phyloP scores from a whole-genome alignment of 768 basidiomycete genomes.

The Cantharellus cinnabarinus region DNA sequence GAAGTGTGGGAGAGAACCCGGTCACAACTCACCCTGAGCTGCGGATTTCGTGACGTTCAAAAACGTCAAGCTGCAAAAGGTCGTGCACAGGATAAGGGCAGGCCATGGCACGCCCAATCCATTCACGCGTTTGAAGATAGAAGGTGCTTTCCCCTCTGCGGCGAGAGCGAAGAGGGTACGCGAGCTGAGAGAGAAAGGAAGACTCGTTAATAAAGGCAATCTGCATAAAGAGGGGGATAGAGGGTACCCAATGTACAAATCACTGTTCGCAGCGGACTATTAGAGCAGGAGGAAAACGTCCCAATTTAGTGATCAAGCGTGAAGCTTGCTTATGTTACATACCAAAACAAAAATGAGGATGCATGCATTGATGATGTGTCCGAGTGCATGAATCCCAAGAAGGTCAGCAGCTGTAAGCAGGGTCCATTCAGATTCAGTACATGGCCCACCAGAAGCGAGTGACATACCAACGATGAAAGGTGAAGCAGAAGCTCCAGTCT shows the following conservation, averaged over 20 bases:
- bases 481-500: conserved; percentile 34
- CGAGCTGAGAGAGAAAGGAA: not conserved
- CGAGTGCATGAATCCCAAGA: conserved; percentile 36
- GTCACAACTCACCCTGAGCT: conserved; percentile 15
- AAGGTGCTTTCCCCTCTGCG: conserved; percentile 11
- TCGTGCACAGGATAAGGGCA: conserved; percentile 31
- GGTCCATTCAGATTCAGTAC: not conserved
- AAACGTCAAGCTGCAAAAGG: conserved; percentile 37
- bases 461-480: conserved; percentile 36
- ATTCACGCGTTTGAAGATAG: conserved; percentile 11
- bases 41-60: conserved; percentile 32
- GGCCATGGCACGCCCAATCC: conserved; percentile 15
- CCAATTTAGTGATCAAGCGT: no score
- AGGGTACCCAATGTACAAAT: conserved; percentile 27
- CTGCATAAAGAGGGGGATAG: not conserved
- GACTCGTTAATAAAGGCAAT: not conserved
- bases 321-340: not conserved
- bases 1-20: no score
- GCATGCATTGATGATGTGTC: conserved; percentile 37
- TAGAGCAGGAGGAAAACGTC: conserved; percentile 9
- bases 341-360: conserved; percentile 31
- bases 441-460: not conserved
- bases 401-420: conserved; percentile 16
- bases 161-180: conserved; percentile 11
- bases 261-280: conserved; percentile 32